These are phyloP conservation scores for Suillus lakei DNA, from an alignment of 768 basidiomycete species.

Conservation along the genomic window DNA sequence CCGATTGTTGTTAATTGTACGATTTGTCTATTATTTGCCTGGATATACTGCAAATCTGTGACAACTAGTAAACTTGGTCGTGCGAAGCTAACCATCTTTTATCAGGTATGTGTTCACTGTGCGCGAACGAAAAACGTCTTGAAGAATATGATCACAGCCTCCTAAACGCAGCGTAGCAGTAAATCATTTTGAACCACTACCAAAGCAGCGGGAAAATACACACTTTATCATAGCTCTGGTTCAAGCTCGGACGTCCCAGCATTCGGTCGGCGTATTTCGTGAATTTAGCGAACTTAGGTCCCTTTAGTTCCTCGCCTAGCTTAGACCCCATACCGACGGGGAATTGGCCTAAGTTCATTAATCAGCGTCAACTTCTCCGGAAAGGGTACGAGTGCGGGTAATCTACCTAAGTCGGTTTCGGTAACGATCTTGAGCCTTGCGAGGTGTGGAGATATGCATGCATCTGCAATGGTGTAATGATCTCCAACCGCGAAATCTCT, in stretches of 20 bases:
- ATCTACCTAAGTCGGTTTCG: slow-evolving; percentile 44
- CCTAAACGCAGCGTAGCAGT: not conserved
- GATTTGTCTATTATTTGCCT: not conserved
- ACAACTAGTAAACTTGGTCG: not conserved
- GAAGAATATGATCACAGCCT: not conserved
- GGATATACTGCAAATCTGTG: not conserved
- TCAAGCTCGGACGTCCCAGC: slow-evolving; percentile 26
- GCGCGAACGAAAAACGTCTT: not conserved
- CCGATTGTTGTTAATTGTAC: slow-evolving; percentile 1
- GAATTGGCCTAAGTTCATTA: slow-evolving; percentile 49
- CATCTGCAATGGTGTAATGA: slow-evolving; percentile 64
- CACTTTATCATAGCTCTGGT: not conserved
- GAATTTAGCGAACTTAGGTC: slow-evolving; percentile 50
- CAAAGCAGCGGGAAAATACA: not conserved
- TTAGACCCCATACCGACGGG: slow-evolving; percentile 50
- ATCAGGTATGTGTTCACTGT: not conserved
- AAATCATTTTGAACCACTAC: not conserved
- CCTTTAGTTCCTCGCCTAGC: slow-evolving; percentile 45
- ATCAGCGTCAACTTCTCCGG: not conserved
- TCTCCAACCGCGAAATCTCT: slow-evolving; percentile 42
- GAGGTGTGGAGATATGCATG: slow-evolving; percentile 59
- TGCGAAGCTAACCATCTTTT: not conserved
- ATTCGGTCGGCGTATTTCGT: slow-evolving; percentile 52
- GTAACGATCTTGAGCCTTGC: slow-evolving; percentile 46
- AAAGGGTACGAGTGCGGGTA: not conserved